These are phyloP conservation scores for Verticillium tricorpus DNA, from an alignment of 2,329 filamentous ascomycete genomes.

Conservation along the genomic window DNA sequence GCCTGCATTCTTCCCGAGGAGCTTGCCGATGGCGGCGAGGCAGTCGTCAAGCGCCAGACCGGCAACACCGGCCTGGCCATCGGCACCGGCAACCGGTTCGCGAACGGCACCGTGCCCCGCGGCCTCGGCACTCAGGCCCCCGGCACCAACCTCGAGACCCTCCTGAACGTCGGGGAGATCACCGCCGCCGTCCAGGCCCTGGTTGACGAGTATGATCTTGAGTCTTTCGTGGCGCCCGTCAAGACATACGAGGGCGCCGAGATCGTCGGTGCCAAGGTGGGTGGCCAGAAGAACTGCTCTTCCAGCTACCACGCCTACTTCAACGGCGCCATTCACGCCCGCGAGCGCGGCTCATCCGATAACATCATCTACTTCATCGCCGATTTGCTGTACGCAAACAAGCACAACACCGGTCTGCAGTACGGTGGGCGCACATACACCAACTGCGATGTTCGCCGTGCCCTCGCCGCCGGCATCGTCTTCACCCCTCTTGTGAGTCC, in stretches of 20 bases:
- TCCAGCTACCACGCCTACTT: conserved; percentile 45
- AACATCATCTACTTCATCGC: conserved; percentile 53
- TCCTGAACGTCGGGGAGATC: conserved; percentile 42
- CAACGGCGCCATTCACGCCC: conserved; percentile 50
- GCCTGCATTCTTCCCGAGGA: conserved; percentile 35
- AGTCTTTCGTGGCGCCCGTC: conserved; percentile 35
- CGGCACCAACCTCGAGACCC: conserved; percentile 27
- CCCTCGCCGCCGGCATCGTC: conserved; percentile 48
- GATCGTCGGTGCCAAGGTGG: conserved; percentile 36
- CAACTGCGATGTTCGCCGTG: conserved; percentile 44
- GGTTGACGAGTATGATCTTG: conserved; percentile 31
- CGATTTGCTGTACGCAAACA: conserved; percentile 50
- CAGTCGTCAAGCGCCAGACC: conserved; percentile 7
- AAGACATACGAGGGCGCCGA: conserved; percentile 37
- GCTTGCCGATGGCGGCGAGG: conserved; percentile 14
- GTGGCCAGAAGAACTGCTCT: conserved; percentile 21
- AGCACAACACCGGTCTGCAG: conserved; percentile 40
- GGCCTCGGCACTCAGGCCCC: conserved; percentile 31
- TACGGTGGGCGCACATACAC: conserved; percentile 50
- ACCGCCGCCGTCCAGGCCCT: conserved; percentile 38
- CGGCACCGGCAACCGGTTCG: conserved; percentile 37
- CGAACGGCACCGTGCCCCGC: conserved; percentile 30
- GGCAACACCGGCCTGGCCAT: conserved; percentile 26
- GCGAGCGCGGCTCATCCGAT: conserved; percentile 54
- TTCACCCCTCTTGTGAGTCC: conserved; percentile 38